Base-by-base conservation (phyloP, 1,139 yeast genomes). In the Zhuliangozyma blackwelliae region DNA sequence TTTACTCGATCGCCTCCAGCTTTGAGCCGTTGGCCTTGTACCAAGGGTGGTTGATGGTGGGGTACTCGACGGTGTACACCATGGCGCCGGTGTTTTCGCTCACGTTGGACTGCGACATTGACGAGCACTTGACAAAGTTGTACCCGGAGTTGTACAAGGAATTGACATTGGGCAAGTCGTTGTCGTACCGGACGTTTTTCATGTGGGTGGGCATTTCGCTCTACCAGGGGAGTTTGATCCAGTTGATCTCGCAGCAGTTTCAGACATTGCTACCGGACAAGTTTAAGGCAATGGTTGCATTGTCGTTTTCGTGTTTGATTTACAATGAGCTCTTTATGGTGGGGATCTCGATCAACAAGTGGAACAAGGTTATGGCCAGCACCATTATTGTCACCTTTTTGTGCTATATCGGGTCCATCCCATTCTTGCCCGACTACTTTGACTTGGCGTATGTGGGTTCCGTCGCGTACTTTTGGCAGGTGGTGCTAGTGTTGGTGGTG, bases 21-120 rank as follows among this genome's bases (percentile, higher is more conserved):
- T 92, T 89, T 59, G 97, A 90, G 58, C 98, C 99, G 2, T 68
- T 92, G 41, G 98, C 97, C 0, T 70, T 94, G 40, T 88, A 85
- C 54, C 89, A 90, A 57, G 99, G 99, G 3, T 92, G 95, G 83
- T 70, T 94, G 37, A 90, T 94, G 97, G 98, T 94, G 31, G 99
- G 98, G 1, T 94, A 92, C 61, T 95, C 98, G 1, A 94, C 98
- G 0, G 72, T 88, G 35, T 94, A 92, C 58, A 94, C 99, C 0
- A 94, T 94, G 99, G 92, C 94, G 35, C 99, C 99, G 0, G 98
- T 94, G 2, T 94, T 94, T 54, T 87, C 97, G 0, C 65, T 94
- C 44, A 96, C 95, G 0, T 70, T 88, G 37, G 98, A 94, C 57
- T 79, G 82, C 42, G 99, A 94, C 59, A 89, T 94, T 37, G 92